These are phyloP conservation scores for Aleurites moluccanus DNA, from an alignment of 441 rosid species.

Conservation along the genomic window DNA sequence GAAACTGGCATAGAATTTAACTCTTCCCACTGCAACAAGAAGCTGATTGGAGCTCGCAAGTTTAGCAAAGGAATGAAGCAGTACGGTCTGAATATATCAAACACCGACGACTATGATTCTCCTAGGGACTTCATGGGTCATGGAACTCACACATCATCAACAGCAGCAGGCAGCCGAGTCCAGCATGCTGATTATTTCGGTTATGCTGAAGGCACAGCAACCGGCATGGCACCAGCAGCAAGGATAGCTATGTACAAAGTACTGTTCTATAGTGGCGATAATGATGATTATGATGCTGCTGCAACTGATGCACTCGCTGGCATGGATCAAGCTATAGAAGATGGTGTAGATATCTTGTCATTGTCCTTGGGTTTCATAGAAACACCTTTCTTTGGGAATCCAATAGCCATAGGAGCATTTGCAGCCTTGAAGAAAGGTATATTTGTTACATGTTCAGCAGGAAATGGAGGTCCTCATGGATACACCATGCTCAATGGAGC, in stretches of 20 bases:
- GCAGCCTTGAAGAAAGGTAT: constrained; percentile 58
- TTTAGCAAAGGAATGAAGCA: constrained; percentile 70
- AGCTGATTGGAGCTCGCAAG: constrained; percentile 69
- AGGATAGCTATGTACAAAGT: constrained; percentile 70
- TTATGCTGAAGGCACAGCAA: constrained; percentile 63
- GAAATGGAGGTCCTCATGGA: constrained; percentile 64
- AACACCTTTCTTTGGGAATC: constrained; percentile 62
- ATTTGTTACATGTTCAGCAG: constrained; percentile 61
- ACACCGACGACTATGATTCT: constrained; percentile 65
- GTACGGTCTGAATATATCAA: constrained; percentile 36
- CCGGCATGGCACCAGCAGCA: constrained; percentile 71
- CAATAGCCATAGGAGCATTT: constrained; percentile 68
- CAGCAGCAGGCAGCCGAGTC: constrained; percentile 62
- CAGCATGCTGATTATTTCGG: constrained; percentile 60
- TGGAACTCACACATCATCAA: constrained; percentile 83
- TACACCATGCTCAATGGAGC: constrained; percentile 70
- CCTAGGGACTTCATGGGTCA: constrained; percentile 86
- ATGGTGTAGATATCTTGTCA: constrained; percentile 65
- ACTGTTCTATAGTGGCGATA: constrained; percentile 52
- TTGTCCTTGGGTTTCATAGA: constrained; percentile 59
- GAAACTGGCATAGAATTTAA: constrained; percentile 53
- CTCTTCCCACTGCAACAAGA: constrained; percentile 47
- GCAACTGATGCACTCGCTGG: constrained; percentile 67
- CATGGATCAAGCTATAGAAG: constrained; percentile 62
- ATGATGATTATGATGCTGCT: constrained; percentile 44